Base-by-base conservation (phyloP, 768 basidiomycete species). In the Neoboletus magnificus region DNA sequence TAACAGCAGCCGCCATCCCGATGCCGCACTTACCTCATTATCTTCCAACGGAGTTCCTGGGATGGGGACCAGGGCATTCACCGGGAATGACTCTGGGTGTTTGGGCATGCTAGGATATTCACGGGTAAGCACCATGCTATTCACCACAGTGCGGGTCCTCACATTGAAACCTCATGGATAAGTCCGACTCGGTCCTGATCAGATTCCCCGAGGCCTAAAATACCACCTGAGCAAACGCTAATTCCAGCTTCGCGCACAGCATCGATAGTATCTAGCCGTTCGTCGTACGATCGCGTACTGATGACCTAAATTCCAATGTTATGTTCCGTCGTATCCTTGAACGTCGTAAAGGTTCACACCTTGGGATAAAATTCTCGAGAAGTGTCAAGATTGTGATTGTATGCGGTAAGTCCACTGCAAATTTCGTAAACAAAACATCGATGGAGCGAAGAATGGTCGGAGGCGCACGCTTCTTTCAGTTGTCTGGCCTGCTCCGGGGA, bases 351-450 rank as follows among this genome's bases (percentile, higher is more conserved):
- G 10, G n/a, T 5, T 44, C 77, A 43, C 62, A 91, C 93, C 76
- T 89, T 78, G 20, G 96, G 96, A 70, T 98, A 98, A 74, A 87
- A 94, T 74, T 98, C 96, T 58, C 96, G 82, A 32, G 95, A 98
- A 0, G 96, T 99, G 72, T 99, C 96, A 52, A 99, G 83, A 72
- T 99, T 99, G 71, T 99, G 96, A 70, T 99, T 99, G 74, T 98
- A 98, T 2, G 96, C 96, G 44, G 94, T 97, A 65, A 98, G 74
- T 30, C 96, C 96, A 35, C 90, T 92, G 58, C 37, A 35, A 4
- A 20, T 7, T 20, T 16, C 36, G 49, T 62, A 0, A 48, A 40
- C 12, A 39, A 51, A 42, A 40, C 18, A 6, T 50, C 12, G 25
- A 37, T 25, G 11, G 9, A 44, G 29, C 33, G 30, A 29, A 60